Evolutionary conservation across 2,329 filamentous ascomycete genomes (phyloP).

Genomic region (Onygenales sp.): DNA sequence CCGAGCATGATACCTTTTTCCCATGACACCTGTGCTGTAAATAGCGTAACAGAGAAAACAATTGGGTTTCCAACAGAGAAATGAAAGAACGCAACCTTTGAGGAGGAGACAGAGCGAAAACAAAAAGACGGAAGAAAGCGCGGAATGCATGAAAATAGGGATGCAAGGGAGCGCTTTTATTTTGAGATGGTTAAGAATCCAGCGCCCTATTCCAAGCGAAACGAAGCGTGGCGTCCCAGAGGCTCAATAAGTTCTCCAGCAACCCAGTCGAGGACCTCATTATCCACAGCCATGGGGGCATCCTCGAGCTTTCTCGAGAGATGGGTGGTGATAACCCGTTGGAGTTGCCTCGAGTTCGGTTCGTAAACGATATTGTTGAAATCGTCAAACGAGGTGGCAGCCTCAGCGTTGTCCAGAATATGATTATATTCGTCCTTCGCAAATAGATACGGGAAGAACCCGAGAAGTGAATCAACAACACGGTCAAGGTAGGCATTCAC

Average conservation of each 20-base stretch:
- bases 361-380: conserved; percentile 8
- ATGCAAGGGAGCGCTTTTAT: neutral
- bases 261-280: conserved; percentile 32
- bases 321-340: conserved; percentile 26
- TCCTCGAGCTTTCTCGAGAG: conserved; percentile 24
- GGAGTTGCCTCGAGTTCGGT: conserved; percentile 13
- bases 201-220: neutral
- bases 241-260: conserved; percentile 21
- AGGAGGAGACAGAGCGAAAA: neutral
- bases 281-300: conserved; percentile 21
- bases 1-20: too few relatives aligned
- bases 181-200: neutral
- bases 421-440: conserved; percentile 26
- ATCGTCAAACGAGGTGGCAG: conserved; percentile 9
- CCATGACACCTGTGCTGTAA: too few relatives aligned
- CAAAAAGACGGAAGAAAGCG: neutral
- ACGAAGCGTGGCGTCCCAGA: conserved; percentile 6
- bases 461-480: conserved; percentile 29
- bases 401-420: conserved; percentile 17
- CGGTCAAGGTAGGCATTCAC: conserved; percentile 26
- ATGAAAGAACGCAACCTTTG: too few relatives aligned
- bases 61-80: too few relatives aligned
- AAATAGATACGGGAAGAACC: conserved; percentile 31
- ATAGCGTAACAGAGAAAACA: too few relatives aligned
- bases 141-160: neutral